Evolutionary conservation across 495 filamentous ascomycete species (phyloP).

Genomic region (Baudoinia panamericana): DNA sequence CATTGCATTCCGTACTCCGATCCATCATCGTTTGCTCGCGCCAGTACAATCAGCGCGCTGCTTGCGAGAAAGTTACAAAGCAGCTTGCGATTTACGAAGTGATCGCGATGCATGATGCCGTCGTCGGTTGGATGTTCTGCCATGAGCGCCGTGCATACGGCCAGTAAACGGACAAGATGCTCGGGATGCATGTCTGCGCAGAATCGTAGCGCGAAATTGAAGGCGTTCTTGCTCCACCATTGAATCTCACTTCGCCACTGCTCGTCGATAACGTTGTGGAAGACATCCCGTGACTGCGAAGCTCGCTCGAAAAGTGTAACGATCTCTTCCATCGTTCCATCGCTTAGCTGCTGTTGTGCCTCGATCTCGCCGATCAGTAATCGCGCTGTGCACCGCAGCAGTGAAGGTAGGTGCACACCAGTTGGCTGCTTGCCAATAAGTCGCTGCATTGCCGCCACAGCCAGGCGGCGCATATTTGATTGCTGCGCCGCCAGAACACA

Average conservation of each 20-base stretch:
- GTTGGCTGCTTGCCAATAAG: constrained; percentile 42
- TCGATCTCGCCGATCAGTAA: constrained; percentile 43
- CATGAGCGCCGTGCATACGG: constrained; percentile 48
- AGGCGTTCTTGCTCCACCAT: constrained; percentile 70
- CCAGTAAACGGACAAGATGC: constrained; percentile 43
- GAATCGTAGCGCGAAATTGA: constrained; percentile 56
- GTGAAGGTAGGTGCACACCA: constrained; percentile 50
- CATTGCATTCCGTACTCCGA: constrained; percentile 41
- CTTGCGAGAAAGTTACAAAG: constrained; percentile 58
- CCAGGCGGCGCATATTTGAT: constrained; percentile 43
- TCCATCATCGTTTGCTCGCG: constrained; percentile 47
- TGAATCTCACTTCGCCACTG: constrained; percentile 48
- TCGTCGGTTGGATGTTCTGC: constrained; percentile 43
- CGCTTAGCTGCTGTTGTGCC: background rate
- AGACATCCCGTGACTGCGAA: constrained; percentile 28
- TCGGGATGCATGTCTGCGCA: constrained; percentile 41
- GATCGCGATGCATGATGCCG: constrained; percentile 29
- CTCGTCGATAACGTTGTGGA: constrained; percentile 18
- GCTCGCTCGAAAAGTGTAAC: constrained; percentile 50
- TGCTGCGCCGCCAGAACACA: constrained; percentile 66
- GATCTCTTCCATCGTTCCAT: constrained; percentile 28
- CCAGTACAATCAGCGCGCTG: constrained; percentile 45
- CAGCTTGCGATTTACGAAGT: constrained; percentile 45
- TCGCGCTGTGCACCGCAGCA: constrained; percentile 52
- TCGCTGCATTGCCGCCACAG: constrained; percentile 44